Base-by-base conservation (phyloP, 2,329 filamentous ascomycete species). In the Fusarium citri region DNA sequence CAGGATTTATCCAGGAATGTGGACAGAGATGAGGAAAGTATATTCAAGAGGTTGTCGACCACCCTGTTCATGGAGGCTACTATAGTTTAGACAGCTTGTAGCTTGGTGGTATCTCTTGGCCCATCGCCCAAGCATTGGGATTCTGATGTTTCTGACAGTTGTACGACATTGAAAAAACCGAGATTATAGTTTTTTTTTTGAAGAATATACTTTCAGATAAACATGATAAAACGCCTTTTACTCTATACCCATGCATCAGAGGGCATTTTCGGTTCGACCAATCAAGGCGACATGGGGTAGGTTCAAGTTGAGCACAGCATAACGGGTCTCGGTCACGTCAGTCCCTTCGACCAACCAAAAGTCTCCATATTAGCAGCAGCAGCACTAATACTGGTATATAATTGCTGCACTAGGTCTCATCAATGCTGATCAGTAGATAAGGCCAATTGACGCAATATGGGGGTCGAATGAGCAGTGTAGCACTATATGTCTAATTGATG, bases 271-370 rank as follows among this genome's bases (percentile, higher is more conserved):
- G n/a, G n/a, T n/a, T n/a, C n/a, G n/a, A n/a, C n/a, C n/a, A n/a
- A n/a, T n/a, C n/a, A n/a, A n/a, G n/a, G n/a, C 10, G 10, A 37
- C 34, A 37, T 37, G 10, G 34, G 18, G 10, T 26, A 9, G 40
- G 14, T 8, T 8, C 12, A 47, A 28, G 12, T 23, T 37, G 28
- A 70, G 64, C 67, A 69, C 67, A 64, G 45, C 58, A 71, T 70
- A 70, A 55, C 0, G 42, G 63, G 63, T 57, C n/a, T 16, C 6
- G 10, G 63, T 70, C 68, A 70, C 67, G 67, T 71, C 68, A 70
- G 20, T 55, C 23, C 2, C 2, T 5, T 16, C 22, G 16, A 45
- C 51, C 45, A 30, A 43, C 15, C 31, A 62, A 4, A 23, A 46
- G 12, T 0, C 8, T 37, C 10, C 14, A 16, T 23, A 8, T 10